Base-by-base conservation (phyloP, 495 filamentous ascomycete species). In the Aspergillus nidulans region DNA sequence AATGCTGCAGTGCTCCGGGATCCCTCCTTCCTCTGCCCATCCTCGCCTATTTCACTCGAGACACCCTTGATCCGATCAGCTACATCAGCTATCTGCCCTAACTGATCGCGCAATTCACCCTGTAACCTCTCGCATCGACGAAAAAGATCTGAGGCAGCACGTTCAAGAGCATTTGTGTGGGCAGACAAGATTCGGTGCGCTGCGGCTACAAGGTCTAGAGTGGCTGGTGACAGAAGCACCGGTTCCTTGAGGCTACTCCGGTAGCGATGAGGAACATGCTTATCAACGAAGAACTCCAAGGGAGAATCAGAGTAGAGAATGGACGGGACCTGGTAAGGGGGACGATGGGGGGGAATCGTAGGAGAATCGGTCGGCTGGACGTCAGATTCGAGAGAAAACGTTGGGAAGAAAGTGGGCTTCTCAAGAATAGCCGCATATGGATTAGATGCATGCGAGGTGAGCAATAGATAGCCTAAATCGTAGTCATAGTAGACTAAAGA, bases 121-220 rank as follows among this genome's bases (percentile, higher is more conserved):
- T 83, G 84, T 38, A 96, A 70, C 13, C 85, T 74, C 61, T 90
- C 82, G 60, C 88, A 92, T 20, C 87, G 80, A 15, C 85, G 78
- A 74, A 95, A 95, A 8, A 96, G 74, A 61, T 95, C 89, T 1
- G 91, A 82, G 2, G 89, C 91, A 10, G 88, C 90, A 47, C 78
- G 64, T 34, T 87, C 85, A 23, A 96, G 76, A 6, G 75, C 72
- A 58, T 86, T 77, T 0, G 90, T 94, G 68, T 96, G 88, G 18
- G 77, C 71, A 48, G 84, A 85, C 19, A 95, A 71, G 3, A 89
- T 76, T 42, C 86, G 81, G 66, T 96, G 91, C 0, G 86, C 87
- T 25, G 88, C 81, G 0, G 85, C 85, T 58, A 96, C 81, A 12
- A 92, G 69, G 39, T 87, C 82, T 18, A 95, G 75, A 0, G 87